A percentile compares a stretch with the other conserved stretches of the same genome.
Conservation (phyloP, 2,329 filamentous ascomycete species). For the Phialocephala subalpina region DNA sequence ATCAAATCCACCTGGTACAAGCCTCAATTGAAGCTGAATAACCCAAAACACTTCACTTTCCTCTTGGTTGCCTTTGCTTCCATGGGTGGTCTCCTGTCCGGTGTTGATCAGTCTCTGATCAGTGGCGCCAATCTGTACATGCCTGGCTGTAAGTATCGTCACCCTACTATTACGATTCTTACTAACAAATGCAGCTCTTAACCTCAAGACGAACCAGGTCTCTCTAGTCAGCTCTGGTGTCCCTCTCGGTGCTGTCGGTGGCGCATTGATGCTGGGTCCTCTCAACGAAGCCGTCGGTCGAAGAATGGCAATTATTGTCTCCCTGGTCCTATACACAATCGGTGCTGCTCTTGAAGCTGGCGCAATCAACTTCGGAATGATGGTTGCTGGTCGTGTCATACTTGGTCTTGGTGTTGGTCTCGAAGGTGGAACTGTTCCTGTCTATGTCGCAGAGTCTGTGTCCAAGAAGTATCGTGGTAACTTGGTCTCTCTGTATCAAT, state of each 20-base stretch:
- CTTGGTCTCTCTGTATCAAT: constrained; percentile 76
- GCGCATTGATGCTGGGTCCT: constrained; percentile 72
- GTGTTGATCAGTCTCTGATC: constrained; percentile 77
- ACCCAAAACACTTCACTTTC: constrained; percentile 69
- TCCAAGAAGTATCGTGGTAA: constrained; percentile 73
- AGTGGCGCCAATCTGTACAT: constrained; percentile 74
- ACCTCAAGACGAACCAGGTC: constrained; percentile 63
- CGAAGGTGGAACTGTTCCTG: constrained; percentile 77
- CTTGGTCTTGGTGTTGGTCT: constrained; percentile 76
- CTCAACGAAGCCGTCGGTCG: constrained; percentile 73
- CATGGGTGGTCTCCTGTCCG: constrained; percentile 77
- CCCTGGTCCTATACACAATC: constrained; percentile 73
- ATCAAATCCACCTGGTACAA: constrained; percentile 37
- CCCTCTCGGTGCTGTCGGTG: constrained; percentile 75
- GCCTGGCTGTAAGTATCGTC: constrained; percentile 48
- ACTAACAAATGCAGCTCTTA: constrained; percentile 52
- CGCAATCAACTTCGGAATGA: constrained; percentile 74
- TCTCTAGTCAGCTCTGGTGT: constrained; percentile 75
- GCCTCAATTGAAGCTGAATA: constrained; percentile 65
- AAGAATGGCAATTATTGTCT: constrained; percentile 73
- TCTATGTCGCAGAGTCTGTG: constrained; percentile 79
- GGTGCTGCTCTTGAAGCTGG: constrained; percentile 74
- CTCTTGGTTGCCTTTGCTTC: constrained; percentile 66
- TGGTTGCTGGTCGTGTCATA: constrained; percentile 72
- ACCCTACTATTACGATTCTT: neutral